Percentiles rank a stretch among this genome's conserved stretches.
phyloP scores from a whole-genome alignment of 2,329 filamentous ascomycete species.

The Talaromyces marneffei region DNA sequence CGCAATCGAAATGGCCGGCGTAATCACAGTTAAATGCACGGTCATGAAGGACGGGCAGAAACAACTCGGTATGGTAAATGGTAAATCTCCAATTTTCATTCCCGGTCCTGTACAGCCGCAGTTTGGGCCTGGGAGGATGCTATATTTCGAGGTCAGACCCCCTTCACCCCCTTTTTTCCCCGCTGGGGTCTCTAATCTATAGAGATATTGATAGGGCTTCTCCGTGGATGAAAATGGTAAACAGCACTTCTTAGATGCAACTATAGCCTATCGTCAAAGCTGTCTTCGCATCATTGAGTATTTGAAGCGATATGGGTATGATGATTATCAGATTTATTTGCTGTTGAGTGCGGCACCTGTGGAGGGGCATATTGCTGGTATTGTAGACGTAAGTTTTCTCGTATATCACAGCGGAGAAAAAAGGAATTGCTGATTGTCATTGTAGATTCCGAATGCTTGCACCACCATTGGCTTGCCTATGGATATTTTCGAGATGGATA shows the following conservation, averaged over 20 bases:
- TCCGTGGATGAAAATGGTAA: conserved; percentile 81
- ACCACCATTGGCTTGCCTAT: conserved; percentile 83
- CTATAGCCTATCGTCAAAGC: conserved; percentile 79
- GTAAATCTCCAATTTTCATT: conserved; percentile 75
- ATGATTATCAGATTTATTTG: conserved; percentile 76
- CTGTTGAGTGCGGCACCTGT: conserved; percentile 79
- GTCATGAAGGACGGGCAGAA: conserved; percentile 77
- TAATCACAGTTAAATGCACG: conserved; percentile 84
- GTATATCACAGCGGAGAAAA: too few relatives aligned
- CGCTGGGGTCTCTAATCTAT: too few relatives aligned
- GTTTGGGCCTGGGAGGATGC: conserved; percentile 72
- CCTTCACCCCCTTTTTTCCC: not conserved
- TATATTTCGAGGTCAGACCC: conserved; percentile 62
- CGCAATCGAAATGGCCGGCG: conserved; percentile 89
- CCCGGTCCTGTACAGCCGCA: conserved; percentile 84
- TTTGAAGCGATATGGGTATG: conserved; percentile 63
- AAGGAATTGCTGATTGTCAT: not conserved
- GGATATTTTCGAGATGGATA: conserved; percentile 94
- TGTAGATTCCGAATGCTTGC: conserved; percentile 72
- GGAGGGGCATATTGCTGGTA: conserved; percentile 80
- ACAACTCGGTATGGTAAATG: conserved; percentile 55
- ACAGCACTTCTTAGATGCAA: conserved; percentile 83
- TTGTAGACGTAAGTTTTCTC: conserved; percentile 58
- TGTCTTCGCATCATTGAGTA: conserved; percentile 74
- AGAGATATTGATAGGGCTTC: conserved; percentile 59